Evolutionary conservation across 305 asterid species (phyloP).

Genomic region (Fraxinus nigra): DNA sequence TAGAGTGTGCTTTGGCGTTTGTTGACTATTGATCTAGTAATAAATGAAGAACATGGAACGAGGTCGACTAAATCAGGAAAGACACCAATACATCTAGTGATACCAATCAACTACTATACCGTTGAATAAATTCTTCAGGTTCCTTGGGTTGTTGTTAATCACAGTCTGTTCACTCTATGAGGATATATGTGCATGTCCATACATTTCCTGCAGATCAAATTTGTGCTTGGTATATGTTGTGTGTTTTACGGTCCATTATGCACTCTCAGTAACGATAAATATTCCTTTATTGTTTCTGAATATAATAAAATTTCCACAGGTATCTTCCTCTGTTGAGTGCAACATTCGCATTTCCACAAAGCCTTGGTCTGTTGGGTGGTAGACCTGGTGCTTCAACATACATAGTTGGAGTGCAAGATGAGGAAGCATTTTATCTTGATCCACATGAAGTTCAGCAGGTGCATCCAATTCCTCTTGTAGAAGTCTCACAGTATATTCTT

Average conservation of each 20-base stretch:
- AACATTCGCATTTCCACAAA: constrained; percentile 84
- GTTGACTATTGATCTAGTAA: neutral
- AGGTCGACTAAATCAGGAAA: neutral
- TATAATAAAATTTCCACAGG: constrained; percentile 36
- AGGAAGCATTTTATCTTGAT: constrained; percentile 83
- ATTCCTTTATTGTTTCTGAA: constrained; percentile 1
- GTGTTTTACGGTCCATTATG: neutral
- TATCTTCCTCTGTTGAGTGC: constrained; percentile 78
- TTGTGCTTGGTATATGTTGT: neutral
- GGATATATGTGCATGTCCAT: neutral
- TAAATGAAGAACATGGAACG: neutral
- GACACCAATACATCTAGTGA: neutral
- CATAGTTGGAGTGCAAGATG: constrained; percentile 91
- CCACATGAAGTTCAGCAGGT: constrained; percentile 99
- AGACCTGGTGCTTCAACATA: constrained; percentile 97
- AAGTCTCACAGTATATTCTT: constrained; percentile 11
- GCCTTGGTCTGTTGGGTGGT: constrained; percentile 95
- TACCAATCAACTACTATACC: neutral
- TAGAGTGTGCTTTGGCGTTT: neutral
- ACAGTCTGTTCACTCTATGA: neutral
- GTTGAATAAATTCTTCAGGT: neutral
- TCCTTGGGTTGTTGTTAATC: neutral
- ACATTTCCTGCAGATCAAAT: neutral
- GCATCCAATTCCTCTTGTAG: constrained; percentile 19
- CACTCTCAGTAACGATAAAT: constrained; percentile 3